Evolutionary conservation across 179 eudicot genomes (phyloP).

Genomic region (Actinidia chinensis): DNA sequence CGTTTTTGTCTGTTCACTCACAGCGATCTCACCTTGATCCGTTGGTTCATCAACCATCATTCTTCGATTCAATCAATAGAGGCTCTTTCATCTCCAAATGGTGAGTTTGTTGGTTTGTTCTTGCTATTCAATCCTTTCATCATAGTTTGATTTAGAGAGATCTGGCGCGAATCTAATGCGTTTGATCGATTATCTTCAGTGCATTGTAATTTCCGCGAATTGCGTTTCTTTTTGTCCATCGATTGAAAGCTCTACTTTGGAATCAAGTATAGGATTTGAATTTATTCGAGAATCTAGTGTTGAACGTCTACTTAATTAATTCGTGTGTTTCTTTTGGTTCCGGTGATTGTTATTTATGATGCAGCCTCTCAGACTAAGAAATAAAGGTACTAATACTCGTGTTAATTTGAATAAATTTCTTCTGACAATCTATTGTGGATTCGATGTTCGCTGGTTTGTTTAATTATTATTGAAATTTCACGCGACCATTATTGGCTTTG

Average conservation of each 20-base stretch:
- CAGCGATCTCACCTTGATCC: conserved; percentile 16
- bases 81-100: conserved; percentile 3
- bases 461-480: conserved; percentile 2
- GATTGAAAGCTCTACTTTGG: not conserved
- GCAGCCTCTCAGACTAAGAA: conserved; percentile 84
- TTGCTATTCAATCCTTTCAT: not conserved
- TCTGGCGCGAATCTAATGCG: not conserved
- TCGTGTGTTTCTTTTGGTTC: conserved; percentile 9
- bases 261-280: conserved; percentile 6
- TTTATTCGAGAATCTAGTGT: conserved; percentile 9
- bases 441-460: not conserved
- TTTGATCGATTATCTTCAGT: not conserved
- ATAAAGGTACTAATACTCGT: conserved; percentile 56
- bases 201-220: not conserved
- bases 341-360: conserved; percentile 18
- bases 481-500: conserved; percentile 30
- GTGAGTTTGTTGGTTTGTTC: not conserved
- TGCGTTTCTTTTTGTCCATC: not conserved
- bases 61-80: not conserved
- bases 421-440: not conserved
- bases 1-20: not conserved
- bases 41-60: not conserved
- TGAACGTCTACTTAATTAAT: conserved; percentile 14
- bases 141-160: not conserved
- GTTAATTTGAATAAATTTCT: conserved; percentile 3